Base-by-base conservation (phyloP, 2,329 filamentous ascomycete species). In the Xylaria sp. region DNA sequence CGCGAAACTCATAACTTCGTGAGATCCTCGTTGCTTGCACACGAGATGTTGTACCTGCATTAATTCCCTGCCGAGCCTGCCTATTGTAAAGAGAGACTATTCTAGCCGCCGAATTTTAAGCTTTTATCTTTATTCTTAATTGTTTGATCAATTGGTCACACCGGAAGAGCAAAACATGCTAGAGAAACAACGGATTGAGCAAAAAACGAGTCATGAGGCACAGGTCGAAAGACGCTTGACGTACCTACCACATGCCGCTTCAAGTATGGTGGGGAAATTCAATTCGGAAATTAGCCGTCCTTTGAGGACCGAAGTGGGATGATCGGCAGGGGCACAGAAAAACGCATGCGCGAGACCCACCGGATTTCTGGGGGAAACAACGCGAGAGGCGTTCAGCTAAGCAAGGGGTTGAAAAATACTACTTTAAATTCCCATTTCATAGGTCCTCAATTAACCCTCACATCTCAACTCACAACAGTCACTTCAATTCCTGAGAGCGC, bases 261-360 rank as follows among this genome's bases (percentile, higher is more conserved):
- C 46, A 65, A 65, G 57, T 37, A 61, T 55, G 52, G 62, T 34
- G 15, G 66, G 51, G 34, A 10, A 10, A 10, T 37, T 32, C 15
- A 9, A 8, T 7, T 23, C 51, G 65, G 60, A 68, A 48, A 68
- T 67, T 54, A 64, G 18, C 41, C 48, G 28, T n/a, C 15, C 23
- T 44, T 44, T 20, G 13, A 32, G 18, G 41, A 20, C 37, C 51
- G 41, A 61, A 13, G 60, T 54, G 65, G 20, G 25, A 48, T 32
- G 68, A 70, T 70, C 68, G 68, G 61, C 65, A 70, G 68, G 68
- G 65, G 64, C 20, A 50, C 3, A 59, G 63, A 12, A 52, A n/a
- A 64, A 15, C 15, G 15, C 7, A 4, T n/a, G 20, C n/a, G 34
- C 48, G 39, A 18, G 20, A 25, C 28, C 68, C 68, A 65, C 65